These are phyloP conservation scores for Calonectria henricotiae DNA, from an alignment of 2,329 filamentous ascomycete genomes.

Conservation along the genomic window DNA sequence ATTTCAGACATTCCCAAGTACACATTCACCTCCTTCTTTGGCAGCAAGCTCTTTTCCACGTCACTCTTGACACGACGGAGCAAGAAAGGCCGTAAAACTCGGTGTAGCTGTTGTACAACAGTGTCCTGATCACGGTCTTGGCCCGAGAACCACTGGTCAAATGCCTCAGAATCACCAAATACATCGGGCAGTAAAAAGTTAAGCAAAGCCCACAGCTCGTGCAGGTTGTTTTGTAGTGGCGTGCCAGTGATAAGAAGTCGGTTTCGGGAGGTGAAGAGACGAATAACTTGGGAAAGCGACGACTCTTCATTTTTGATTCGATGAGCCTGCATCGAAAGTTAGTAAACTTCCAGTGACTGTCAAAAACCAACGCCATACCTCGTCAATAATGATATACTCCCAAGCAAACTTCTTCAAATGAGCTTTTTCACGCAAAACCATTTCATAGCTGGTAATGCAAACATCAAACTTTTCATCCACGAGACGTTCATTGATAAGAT, in stretches of 20 bases:
- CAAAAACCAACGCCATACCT: conserved; percentile 60
- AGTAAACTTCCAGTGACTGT: conserved; percentile 31
- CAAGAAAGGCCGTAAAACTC: conserved; percentile 92
- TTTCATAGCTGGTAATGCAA: conserved; percentile 98
- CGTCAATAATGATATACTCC: conserved; percentile 99
- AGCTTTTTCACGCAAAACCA: conserved; percentile 95
- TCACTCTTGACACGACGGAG: conserved; percentile 97
- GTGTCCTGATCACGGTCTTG: conserved; percentile 94
- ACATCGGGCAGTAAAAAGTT: conserved; percentile 99
- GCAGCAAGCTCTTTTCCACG: conserved; percentile 96
- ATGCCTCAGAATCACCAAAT: conserved; percentile 96
- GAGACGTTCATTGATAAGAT: conserved; percentile 91
- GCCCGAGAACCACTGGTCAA: conserved; percentile 97
- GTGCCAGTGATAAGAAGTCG: conserved; percentile 96
- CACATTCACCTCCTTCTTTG: conserved; percentile 97
- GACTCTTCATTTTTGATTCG: conserved; percentile 99
- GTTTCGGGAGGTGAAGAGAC: conserved; percentile 95
- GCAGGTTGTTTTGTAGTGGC: conserved; percentile 96
- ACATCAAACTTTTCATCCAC: conserved; percentile 97
- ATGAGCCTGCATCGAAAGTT: conserved; percentile 72
- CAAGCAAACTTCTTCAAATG: conserved; percentile 98
- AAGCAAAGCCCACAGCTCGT: conserved; percentile 96
- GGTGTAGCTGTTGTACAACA: conserved; percentile 95
- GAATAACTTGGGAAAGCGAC: conserved; percentile 95
- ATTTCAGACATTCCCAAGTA: conserved; percentile 99